phyloP scores from a whole-genome alignment of 331 rosid genomes.

The Malus hybrid region DNA sequence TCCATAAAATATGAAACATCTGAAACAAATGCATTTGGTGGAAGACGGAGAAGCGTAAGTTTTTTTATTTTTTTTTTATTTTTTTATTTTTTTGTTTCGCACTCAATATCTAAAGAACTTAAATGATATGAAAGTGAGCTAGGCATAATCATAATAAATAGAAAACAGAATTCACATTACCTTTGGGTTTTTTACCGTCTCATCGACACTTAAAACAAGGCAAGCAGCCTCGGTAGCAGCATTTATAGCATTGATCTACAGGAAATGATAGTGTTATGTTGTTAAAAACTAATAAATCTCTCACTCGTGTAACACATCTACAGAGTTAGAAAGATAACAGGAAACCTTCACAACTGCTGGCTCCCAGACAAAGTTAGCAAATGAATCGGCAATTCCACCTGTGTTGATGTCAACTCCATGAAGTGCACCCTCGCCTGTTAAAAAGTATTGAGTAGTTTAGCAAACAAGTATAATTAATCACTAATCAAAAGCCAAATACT shows the following conservation, averaged over 20 bases:
- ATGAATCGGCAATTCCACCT: slow-evolving; percentile 93
- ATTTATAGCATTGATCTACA: slow-evolving; percentile 93
- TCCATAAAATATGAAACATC: no score
- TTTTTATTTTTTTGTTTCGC: no score
- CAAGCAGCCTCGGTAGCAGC: slow-evolving; percentile 99
- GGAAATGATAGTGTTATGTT: neutral
- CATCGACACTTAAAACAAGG: slow-evolving; percentile 87
- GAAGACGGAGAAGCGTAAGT: no score
- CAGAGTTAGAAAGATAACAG: neutral
- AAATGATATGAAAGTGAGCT: neutral
- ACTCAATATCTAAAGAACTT: no score
- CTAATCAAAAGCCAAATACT: neutral
- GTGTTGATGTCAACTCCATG: slow-evolving; percentile 90
- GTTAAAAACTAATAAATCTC: neutral
- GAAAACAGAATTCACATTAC: slow-evolving; percentile 26
- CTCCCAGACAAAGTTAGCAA: slow-evolving; percentile 97
- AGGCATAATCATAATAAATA: neutral
- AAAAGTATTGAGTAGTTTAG: neutral
- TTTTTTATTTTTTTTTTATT: no score
- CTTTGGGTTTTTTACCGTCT: slow-evolving; percentile 96
- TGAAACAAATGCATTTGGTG: no score
- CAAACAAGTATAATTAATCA: neutral
- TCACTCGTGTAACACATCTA: neutral
- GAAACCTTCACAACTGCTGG: slow-evolving; percentile 94
- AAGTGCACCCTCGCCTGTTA: slow-evolving; percentile 79